Evolutionary conservation across 2,329 filamentous ascomycete genomes (phyloP).

Genomic region (Colletotrichum cordylinicola): DNA sequence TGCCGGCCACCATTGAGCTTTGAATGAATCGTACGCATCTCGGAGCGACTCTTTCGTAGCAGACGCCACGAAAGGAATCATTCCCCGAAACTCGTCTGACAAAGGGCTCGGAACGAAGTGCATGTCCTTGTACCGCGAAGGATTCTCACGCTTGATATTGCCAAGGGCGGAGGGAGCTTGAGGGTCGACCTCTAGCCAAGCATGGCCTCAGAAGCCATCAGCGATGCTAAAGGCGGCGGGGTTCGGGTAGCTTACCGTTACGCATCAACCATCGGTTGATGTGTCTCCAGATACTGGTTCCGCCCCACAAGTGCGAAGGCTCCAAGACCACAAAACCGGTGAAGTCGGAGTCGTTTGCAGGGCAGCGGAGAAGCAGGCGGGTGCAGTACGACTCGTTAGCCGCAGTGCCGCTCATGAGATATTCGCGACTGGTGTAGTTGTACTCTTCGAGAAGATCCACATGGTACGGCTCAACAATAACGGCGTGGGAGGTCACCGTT

Average conservation of each 20-base stretch:
- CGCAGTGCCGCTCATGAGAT: conserved; percentile 19
- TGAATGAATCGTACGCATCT: conserved; percentile 18
- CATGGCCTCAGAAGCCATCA: conserved; percentile 9
- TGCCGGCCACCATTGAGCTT: conserved; percentile 24
- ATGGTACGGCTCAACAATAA: conserved; percentile 23
- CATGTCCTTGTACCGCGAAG: conserved; percentile 18
- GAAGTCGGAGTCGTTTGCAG: conserved; percentile 3
- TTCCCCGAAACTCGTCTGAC: conserved; percentile 11
- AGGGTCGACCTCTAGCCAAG: conserved; percentile 25
- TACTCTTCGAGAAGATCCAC: conserved; percentile 25
- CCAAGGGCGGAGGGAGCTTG: conserved; percentile 22
- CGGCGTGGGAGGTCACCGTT: conserved; percentile 1
- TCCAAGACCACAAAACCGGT: conserved; percentile 21
- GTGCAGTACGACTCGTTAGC: conserved; percentile 23
- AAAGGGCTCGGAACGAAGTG: neutral
- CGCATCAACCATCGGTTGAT: conserved; percentile 25
- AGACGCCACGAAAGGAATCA: conserved; percentile 16
- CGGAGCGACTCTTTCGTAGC: conserved; percentile 18
- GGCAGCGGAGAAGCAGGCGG: conserved; percentile 20
- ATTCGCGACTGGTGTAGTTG: conserved; percentile 21
- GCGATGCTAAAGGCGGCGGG: neutral
- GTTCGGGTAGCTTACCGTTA: conserved; percentile 8
- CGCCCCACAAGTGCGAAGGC: conserved; percentile 24
- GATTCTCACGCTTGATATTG: conserved; percentile 21
- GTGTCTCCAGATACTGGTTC: conserved; percentile 26